Evolutionary conservation across 345 rosid genomes (phyloP).

Genomic region (Combretum micranthum): DNA sequence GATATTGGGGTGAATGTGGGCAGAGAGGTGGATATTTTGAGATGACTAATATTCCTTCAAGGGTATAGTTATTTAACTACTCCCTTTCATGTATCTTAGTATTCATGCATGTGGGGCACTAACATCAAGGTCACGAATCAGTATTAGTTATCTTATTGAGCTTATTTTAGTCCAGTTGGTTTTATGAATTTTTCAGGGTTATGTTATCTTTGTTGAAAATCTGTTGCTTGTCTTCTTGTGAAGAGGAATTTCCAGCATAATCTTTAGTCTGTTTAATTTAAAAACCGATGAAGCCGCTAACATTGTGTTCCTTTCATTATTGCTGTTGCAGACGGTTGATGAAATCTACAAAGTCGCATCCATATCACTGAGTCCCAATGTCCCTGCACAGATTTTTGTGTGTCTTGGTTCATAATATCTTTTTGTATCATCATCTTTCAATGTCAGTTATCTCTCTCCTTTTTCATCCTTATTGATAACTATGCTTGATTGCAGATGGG

Average conservation of each 20-base stretch:
- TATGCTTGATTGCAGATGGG: slow-evolving; percentile 65
- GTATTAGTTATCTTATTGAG: too few relatives aligned
- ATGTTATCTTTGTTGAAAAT: too few relatives aligned
- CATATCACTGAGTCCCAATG: slow-evolving; percentile 88
- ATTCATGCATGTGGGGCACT: too few relatives aligned
- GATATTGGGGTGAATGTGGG: slow-evolving; percentile 99
- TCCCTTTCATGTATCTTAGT: background rate
- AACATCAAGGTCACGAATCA: too few relatives aligned
- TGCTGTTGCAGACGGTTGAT: slow-evolving; percentile 67
- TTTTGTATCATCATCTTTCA: slow-evolving; percentile 4
- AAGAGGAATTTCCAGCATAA: too few relatives aligned
- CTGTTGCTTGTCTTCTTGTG: too few relatives aligned
- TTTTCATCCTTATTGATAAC: background rate
- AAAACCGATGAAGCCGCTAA: background rate
- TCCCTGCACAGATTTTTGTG: slow-evolving; percentile 96
- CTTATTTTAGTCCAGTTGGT: too few relatives aligned
- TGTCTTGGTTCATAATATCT: slow-evolving; percentile 24
- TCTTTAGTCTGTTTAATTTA: too few relatives aligned
- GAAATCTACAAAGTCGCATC: slow-evolving; percentile 97
- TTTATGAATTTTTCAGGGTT: too few relatives aligned
- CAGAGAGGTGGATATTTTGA: slow-evolving; percentile 99
- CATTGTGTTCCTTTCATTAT: slow-evolving; percentile 5
- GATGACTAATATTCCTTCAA: slow-evolving; percentile 92
- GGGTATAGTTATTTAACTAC: slow-evolving; percentile 35
- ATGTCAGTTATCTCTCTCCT: background rate